These are phyloP conservation scores for Tephrocybe sp. DNA, from an alignment of 768 basidiomycete species.

Conservation along the genomic window DNA sequence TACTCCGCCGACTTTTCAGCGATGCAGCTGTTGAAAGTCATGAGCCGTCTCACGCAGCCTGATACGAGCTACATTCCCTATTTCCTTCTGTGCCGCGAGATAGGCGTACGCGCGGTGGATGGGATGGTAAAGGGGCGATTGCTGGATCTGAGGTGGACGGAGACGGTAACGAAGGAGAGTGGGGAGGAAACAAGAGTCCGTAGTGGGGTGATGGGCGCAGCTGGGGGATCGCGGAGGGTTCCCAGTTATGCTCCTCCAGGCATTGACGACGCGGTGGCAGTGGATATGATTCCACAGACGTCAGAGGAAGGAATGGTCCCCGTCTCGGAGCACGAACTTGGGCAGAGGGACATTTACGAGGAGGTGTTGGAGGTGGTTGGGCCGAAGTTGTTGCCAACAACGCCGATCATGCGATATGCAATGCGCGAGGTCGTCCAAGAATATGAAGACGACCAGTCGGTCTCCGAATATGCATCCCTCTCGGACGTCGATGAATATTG, in stretches of 20 bases:
- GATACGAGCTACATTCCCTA: slow-evolving; percentile 69
- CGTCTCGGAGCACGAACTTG: slow-evolving; percentile 40
- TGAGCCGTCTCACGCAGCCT: slow-evolving; percentile 71
- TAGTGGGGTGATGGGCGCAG: slow-evolving; percentile 17
- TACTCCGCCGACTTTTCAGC: slow-evolving; percentile 72
- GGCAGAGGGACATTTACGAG: slow-evolving; percentile 44
- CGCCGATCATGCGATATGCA: slow-evolving; percentile 81
- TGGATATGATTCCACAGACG: slow-evolving; percentile 29
- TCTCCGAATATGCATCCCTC: slow-evolving; percentile 79
- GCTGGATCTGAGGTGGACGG: slow-evolving; percentile 76
- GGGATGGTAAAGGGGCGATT: slow-evolving; percentile 82
- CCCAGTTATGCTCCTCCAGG: slow-evolving; percentile 21
- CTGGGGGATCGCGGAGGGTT: slow-evolving; percentile 4
- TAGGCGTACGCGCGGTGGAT: slow-evolving; percentile 83
- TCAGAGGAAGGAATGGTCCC: slow-evolving; percentile 31
- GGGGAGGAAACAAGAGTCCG: slow-evolving; percentile 29
- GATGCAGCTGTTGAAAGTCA: slow-evolving; percentile 77
- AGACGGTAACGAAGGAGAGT: slow-evolving; percentile 59
- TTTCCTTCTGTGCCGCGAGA: slow-evolving; percentile 78
- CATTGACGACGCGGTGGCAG: slow-evolving; percentile 43
- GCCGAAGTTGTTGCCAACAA: slow-evolving; percentile 73
- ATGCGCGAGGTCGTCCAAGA: slow-evolving; percentile 85
- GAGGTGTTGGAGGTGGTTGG: slow-evolving; percentile 63
- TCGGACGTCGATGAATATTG: slow-evolving; percentile 62
- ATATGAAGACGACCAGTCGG: slow-evolving; percentile 73